Base-by-base conservation (phyloP, 805 yeast species). In the Saccharomyces kudriavzevii region DNA sequence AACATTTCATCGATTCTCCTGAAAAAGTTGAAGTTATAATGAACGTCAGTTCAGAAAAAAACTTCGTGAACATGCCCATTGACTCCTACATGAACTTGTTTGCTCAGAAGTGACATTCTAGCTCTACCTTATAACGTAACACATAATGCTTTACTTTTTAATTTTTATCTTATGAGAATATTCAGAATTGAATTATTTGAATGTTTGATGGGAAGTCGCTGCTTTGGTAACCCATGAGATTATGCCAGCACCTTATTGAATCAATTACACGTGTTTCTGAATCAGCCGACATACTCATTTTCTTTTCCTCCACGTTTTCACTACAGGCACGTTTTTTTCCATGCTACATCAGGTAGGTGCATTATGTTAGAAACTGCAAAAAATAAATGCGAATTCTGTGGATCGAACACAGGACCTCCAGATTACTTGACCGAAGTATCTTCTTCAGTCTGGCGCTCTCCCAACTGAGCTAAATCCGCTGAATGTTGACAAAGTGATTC, bases 401-500 rank as follows among this genome's bases (percentile, higher is more conserved):
- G 88, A 81, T 84, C 85, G 89, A 84, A 84, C 88, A 81, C 88
- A 82, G 84, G 87, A 83, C 89, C 89, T 84, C 79, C 87, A 83
- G 73, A 70, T 67, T 43, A 52, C 63, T 53, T 40, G 54, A 51
- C 61, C 59, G 59, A 58, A 58, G 61, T 58, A 47, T 55, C 50
- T 48, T 59, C 72, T 71, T 70, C 73, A 70, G 74, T 70, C 74
- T 70, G 73, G 70, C 74, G 74, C 75, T 71, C 74, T 71, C 74
- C 74, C 74, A 64, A 67, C 74, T 71, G 74, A 71, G 74, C 74
- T 71, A 71, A 70, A 69, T 64, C 73, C 71, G 74, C 74, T 45
- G 40, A 40, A 35, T 17, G 11, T 30, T 14, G 17, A 30, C 11
- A 13, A 13, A 13, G 1, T 3, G n/a, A n/a, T n/a, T n/a, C n/a